phyloP scores from a whole-genome alignment of 495 filamentous ascomycete species.

The Articulospora tetracladia region DNA sequence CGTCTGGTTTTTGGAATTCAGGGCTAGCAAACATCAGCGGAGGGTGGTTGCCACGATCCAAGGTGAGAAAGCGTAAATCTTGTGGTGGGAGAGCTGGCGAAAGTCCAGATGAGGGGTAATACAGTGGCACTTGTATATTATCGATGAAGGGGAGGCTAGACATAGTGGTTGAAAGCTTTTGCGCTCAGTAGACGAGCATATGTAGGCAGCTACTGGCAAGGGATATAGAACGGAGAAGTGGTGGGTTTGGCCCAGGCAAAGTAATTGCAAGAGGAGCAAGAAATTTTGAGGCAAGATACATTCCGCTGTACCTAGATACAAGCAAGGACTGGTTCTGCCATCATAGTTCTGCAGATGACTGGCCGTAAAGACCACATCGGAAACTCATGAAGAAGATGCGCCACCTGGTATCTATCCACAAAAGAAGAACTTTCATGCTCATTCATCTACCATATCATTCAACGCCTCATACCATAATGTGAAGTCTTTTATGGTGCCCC shows the following conservation, averaged over 20 bases:
- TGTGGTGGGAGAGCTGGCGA: too few relatives aligned
- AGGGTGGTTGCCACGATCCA: slow-evolving; percentile 92
- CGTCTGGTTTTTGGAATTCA: slow-evolving; percentile 94
- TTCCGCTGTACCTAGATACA: neutral
- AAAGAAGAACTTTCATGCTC: neutral
- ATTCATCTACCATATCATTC: neutral
- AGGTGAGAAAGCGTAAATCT: slow-evolving; percentile 63
- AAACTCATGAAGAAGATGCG: neutral
- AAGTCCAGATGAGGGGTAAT: too few relatives aligned
- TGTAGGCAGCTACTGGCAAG: too few relatives aligned
- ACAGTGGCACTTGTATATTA: too few relatives aligned
- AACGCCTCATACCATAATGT: neutral
- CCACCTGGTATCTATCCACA: slow-evolving; percentile 2
- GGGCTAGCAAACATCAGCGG: slow-evolving; percentile 67
- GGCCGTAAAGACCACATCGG: neutral
- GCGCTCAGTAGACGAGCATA: too few relatives aligned
- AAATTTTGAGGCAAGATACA: neutral
- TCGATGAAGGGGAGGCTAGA: too few relatives aligned
- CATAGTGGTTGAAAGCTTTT: too few relatives aligned
- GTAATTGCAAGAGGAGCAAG: too few relatives aligned
- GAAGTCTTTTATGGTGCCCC: slow-evolving; percentile 10
- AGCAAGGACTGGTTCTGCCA: neutral
- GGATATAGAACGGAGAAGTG: too few relatives aligned
- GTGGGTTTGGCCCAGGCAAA: too few relatives aligned
- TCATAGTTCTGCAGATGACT: neutral